A percentile compares a stretch with the other conserved stretches of the same genome.
Conservation (phyloP, 768 basidiomycete species). For the Tylopilus intermedius region DNA sequence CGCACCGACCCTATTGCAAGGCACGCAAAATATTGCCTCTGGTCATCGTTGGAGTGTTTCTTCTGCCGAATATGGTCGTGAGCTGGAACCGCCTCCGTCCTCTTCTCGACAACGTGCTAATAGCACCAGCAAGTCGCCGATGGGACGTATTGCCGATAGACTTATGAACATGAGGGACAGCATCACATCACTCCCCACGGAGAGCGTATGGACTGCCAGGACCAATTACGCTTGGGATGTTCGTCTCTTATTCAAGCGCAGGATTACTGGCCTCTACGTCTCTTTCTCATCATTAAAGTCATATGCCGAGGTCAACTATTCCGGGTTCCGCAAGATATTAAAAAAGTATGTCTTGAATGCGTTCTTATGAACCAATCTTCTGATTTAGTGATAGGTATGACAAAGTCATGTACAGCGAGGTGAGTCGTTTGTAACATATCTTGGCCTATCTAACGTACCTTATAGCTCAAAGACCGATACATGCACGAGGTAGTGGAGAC, state of each 20-base stretch:
- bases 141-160: conserved; percentile 41
- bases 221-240: conserved; percentile 81
- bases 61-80: conserved; percentile 39
- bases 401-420: conserved; percentile 80
- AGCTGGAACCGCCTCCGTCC: conserved; percentile 26
- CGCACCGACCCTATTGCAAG: conserved; percentile 9
- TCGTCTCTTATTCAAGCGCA: conserved; percentile 81
- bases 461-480: conserved; percentile 72
- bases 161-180: conserved; percentile 51
- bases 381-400: conserved; percentile 64
- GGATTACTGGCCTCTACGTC: conserved; percentile 80
- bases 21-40: conserved; percentile 4
- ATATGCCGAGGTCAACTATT: conserved; percentile 88
- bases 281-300: conserved; percentile 71
- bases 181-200: conserved; percentile 37
- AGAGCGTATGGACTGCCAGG: conserved; percentile 72
- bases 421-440: conserved; percentile 17
- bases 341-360: conserved; percentile 67
- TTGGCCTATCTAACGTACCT: not conserved
- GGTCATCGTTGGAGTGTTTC: conserved; percentile 40
- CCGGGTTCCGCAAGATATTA: conserved; percentile 90
- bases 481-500: conserved; percentile 65
- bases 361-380: not conserved
- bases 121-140: conserved; percentile 32
- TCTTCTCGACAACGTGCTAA: conserved; percentile 21